Evolutionary conservation across 441 rosid species (phyloP), one percentile per base, ranked within the genome.

Genomic region (Flueggea neowawraea): DNA sequence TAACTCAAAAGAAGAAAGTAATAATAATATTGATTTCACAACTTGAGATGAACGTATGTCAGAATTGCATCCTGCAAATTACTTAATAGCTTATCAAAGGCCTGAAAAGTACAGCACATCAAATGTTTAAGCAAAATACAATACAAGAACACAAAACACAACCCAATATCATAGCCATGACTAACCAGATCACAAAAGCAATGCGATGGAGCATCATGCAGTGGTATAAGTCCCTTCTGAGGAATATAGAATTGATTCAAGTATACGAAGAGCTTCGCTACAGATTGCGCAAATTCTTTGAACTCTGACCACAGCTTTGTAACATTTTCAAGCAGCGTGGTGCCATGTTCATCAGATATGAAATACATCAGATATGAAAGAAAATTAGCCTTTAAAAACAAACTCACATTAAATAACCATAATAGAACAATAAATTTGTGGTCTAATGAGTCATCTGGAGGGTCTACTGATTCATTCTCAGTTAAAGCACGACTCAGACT

Each of bases 271-370:
- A 31, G 13, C 47, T 48, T 64, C 0, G 10, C 48, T 5, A 56
- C 15, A 47, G 47, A 64, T n/a, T 57, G 31, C 6, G 61, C 55
- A 64, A 64, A 64, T 31, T 17, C 54, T 52, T 44, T 54, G 4
- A 44, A 54, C 60, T 63, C 66, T 45, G 54, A 54, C 66, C 66
- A 63, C 2, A 48, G 43, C 14, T 45, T 16, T 8, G 44, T 12
- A 15, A 63, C 59, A 47, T 55, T 54, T 32, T 15, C 16, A 32
- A 64, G 32, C 16, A 64, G 61, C 0, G 32, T 31, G 15, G 49
- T 31, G n/a, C 68, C 61, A 47, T 47, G 55, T 9, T 56, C 56
- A 53, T 52, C n/a, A n/a, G n/a, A n/a, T n/a, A n/a, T 54, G 33
- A 75, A 53, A 45, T 45, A 39, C 55, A 53, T 55, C 4, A 41